A percentile compares a stretch with the other conserved stretches of the same genome.
phyloP scores from a whole-genome alignment of 2,329 filamentous ascomycete species.

The Pseudohalonectria lignicola region DNA sequence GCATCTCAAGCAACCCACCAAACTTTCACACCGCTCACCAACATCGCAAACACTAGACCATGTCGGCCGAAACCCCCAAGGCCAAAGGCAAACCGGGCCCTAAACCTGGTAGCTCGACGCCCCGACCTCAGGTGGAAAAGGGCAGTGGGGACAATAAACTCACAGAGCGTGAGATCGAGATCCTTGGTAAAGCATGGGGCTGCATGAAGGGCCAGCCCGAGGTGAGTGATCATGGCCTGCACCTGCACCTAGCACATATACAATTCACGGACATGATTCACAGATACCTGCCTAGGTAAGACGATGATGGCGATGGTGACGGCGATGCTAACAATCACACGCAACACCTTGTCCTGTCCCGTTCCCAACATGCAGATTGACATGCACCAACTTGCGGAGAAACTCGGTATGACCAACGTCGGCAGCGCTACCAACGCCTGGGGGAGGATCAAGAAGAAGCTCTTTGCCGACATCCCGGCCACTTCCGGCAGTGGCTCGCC shows the following conservation, averaged over 20 bases:
- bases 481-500: neutral
- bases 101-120: too few relatives aligned
- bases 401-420: constrained; percentile 12
- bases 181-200: constrained; percentile 12
- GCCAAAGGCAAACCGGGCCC: too few relatives aligned
- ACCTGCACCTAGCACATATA: neutral
- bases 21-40: too few relatives aligned
- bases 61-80: neutral
- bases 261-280: too few relatives aligned
- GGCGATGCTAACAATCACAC: too few relatives aligned
- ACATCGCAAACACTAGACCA: too few relatives aligned
- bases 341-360: too few relatives aligned
- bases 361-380: too few relatives aligned
- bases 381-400: constrained; percentile 11
- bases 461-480: constrained; percentile 8
- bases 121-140: too few relatives aligned
- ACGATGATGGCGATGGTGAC: too few relatives aligned
- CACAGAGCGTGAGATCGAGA: constrained; percentile 13
- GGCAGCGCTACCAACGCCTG: constrained; percentile 14
- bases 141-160: constrained; percentile 5
- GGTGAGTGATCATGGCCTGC: constrained; percentile 6
- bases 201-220: constrained; percentile 15
- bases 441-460: constrained; percentile 14
- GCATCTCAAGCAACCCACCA: too few relatives aligned
- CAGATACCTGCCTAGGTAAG: too few relatives aligned